Evolutionary conservation across 257 asterid genomes (phyloP).

Genomic region (Voacanga thouarsii): DNA sequence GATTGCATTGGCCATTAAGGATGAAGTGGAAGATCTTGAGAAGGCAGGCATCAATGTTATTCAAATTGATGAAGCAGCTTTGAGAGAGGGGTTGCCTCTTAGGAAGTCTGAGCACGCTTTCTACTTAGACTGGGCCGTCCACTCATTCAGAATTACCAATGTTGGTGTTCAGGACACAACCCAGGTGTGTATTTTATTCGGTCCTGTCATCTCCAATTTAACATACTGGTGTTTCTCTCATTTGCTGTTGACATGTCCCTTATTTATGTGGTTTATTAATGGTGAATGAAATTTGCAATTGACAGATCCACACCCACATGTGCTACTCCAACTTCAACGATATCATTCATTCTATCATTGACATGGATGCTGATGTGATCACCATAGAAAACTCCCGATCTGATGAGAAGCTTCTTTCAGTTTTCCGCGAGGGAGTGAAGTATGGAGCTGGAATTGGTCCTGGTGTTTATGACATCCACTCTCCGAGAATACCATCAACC

Average conservation of each 20-base stretch:
- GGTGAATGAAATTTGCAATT: neutral
- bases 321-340: constrained; percentile 99
- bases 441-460: constrained; percentile 99
- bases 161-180: constrained; percentile 80
- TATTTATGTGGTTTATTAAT: constrained; percentile 23
- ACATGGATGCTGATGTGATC: constrained; percentile 99
- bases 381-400: constrained; percentile 97
- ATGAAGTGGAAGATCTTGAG: constrained; percentile 97
- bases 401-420: constrained; percentile 94
- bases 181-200: constrained; percentile 67
- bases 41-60: constrained; percentile 84
- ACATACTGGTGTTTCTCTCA: constrained; percentile 34
- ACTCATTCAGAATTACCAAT: constrained; percentile 95
- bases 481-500: constrained; percentile 87
- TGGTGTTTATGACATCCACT: constrained; percentile 93
- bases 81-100: constrained; percentile 95
- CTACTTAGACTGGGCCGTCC: constrained; percentile 98
- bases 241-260: constrained; percentile 49
- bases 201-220: constrained; percentile 4
- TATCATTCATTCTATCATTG: constrained; percentile 88
- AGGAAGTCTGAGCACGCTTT: constrained; percentile 88
- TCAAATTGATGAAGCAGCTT: constrained; percentile 94
- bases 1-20: constrained; percentile 94
- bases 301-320: constrained; percentile 98
- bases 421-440: constrained; percentile 93